Percentiles rank a stretch among this genome's conserved stretches.
Conservation (phyloP, 495 filamentous ascomycete genomes). For the Penicillium crystallinum region DNA sequence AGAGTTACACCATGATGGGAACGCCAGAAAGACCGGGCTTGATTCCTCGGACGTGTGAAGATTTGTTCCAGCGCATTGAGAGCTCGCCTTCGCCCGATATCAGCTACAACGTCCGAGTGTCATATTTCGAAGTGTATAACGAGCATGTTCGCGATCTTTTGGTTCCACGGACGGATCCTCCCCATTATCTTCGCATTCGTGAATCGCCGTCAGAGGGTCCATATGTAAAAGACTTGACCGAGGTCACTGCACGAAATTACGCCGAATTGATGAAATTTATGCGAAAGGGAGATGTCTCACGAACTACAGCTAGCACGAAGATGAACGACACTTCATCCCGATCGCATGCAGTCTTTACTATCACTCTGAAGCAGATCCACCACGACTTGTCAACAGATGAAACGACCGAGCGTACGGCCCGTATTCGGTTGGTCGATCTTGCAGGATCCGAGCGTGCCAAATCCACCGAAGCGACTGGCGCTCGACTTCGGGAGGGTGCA, state of each 20-base stretch:
- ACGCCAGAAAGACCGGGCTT: slow-evolving; percentile 79
- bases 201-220: slow-evolving; percentile 93
- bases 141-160: slow-evolving; percentile 96
- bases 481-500: slow-evolving; percentile 83
- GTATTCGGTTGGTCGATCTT: slow-evolving; percentile 93
- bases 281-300: slow-evolving; percentile 80
- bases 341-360: slow-evolving; percentile 95
- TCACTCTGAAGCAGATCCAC: slow-evolving; percentile 94
- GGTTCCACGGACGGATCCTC: slow-evolving; percentile 65
- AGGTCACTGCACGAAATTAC: slow-evolving; percentile 79
- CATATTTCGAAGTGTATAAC: slow-evolving; percentile 99
- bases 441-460: slow-evolving; percentile 94
- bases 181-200: slow-evolving; percentile 94
- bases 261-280: slow-evolving; percentile 83
- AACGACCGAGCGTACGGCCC: slow-evolving; percentile 87
- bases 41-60: slow-evolving; percentile 95
- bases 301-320: slow-evolving; percentile 93
- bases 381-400: slow-evolving; percentile 92
- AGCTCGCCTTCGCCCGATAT: slow-evolving; percentile 77
- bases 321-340: slow-evolving; percentile 98
- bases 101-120: slow-evolving; percentile 93
- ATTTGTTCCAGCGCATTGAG: slow-evolving; percentile 92
- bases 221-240: slow-evolving; percentile 95
- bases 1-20: slow-evolving; percentile 99
- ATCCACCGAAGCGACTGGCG: slow-evolving; percentile 88